phyloP scores from a whole-genome alignment of 108 stramenopile genomes.

The Pelagomonas calceolata region DNA sequence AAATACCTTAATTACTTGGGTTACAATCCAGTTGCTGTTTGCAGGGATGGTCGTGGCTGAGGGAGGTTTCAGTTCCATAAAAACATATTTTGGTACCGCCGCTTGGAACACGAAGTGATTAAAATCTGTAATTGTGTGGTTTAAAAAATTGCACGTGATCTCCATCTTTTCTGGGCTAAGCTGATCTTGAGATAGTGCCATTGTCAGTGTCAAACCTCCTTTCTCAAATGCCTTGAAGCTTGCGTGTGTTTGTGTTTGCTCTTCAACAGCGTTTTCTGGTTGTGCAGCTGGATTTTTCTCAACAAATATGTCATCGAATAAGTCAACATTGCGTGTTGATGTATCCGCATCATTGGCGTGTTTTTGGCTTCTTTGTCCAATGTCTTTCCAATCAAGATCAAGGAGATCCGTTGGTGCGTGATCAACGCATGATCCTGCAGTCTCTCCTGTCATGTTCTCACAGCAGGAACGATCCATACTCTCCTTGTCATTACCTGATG shows the following conservation, averaged over 20 bases:
- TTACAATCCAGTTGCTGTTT: conserved; percentile 42
- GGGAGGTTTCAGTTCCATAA: conserved; percentile 89
- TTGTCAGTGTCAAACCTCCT: conserved; percentile 15
- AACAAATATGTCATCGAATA: conserved; percentile 27
- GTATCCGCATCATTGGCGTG: conserved; percentile 22
- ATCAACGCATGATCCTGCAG: neutral
- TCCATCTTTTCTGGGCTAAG: too few relatives aligned
- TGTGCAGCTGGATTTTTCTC: neutral
- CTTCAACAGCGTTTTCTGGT: conserved; percentile 41
- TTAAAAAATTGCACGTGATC: conserved; percentile 66
- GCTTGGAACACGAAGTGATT: conserved; percentile 73
- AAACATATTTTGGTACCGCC: conserved; percentile 93
- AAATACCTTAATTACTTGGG: too few relatives aligned
- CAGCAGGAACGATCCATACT: neutral
- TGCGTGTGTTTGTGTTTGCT: neutral
- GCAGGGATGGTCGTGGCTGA: conserved; percentile 69
- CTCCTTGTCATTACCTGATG: neutral
- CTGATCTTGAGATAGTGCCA: neutral
- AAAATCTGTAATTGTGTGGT: conserved; percentile 59
- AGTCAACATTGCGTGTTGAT: conserved; percentile 53
- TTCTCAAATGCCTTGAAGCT: conserved; percentile 16
- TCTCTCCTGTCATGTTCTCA: neutral
- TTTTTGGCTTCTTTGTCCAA: conserved; percentile 20
- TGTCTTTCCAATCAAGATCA: conserved; percentile 79
- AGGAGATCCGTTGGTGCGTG: conserved; percentile 30